Evolutionary conservation across 1,139 yeast genomes (phyloP), one percentile per base, ranked within the genome.

Genomic region (Barnettozyma hawaiiensis): DNA sequence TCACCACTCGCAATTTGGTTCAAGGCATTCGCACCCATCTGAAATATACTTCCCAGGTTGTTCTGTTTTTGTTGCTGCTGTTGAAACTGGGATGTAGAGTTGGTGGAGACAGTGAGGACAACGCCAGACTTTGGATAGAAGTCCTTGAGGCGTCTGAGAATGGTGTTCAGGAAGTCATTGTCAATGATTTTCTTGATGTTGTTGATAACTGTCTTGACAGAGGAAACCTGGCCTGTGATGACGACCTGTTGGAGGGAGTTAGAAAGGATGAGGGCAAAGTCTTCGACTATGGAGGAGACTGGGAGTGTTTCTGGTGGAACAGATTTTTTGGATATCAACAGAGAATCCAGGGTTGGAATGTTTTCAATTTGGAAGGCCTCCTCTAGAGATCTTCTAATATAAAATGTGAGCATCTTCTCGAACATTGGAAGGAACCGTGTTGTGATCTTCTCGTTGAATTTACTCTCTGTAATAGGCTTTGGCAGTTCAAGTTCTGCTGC

Each of bases 241-340:
- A 83, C 60, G 0, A 77, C 68, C 48, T 79, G 82, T 32, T 76
- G 63, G 26, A 85, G 60, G 7, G 84, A 69, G n/a, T 77, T 75
- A 51, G 85, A 84, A 37, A 89, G 64, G 16, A 89, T 78, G 53
- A 87, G 69, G 28, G 89, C 76, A 36, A 86, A 67, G 59, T 92
- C 98, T 58, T 92, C 98, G 32, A 90, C 78, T 10, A 87, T 81
- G 0, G 97, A 87, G 0, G 95, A 78, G 5, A 85, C 77, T 4
- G 94, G 83, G 4, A 85, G 52, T 31, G 55, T 28, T 36, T 58
- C 50, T 39, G 62, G 52, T 38, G 47, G 32, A 3, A 19, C 24
- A 2, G 36, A 21, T 24, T 49, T 55, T n/a, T 35, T 23, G 2
- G 48, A 41, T 14, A 40, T 35, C 18, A 59, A 42, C 9, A 42